These are phyloP conservation scores for Tephrocybe sp. DNA, from an alignment of 768 basidiomycete genomes.

Conservation along the genomic window DNA sequence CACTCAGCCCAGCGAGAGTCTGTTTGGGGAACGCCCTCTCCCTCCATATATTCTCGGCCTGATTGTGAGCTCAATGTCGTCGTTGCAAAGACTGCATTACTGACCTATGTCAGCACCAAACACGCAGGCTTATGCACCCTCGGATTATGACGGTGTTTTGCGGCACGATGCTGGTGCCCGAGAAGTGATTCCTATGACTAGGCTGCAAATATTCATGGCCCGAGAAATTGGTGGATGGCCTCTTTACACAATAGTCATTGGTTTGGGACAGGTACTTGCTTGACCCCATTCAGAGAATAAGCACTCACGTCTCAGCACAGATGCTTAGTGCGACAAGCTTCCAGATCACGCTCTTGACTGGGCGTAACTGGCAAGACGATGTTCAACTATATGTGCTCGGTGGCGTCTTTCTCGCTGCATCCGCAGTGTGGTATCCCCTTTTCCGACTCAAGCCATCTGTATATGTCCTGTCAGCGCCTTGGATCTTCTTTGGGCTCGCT, in stretches of 20 bases:
- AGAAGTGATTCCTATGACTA: constrained; percentile 77
- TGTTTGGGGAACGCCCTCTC: constrained; percentile 71
- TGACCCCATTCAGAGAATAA: background rate
- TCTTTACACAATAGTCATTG: constrained; percentile 87
- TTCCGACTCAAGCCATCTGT: constrained; percentile 89
- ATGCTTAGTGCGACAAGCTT: constrained; percentile 92
- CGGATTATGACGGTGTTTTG: constrained; percentile 43
- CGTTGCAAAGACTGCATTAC: background rate
- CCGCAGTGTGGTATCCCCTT: constrained; percentile 85
- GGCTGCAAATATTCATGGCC: constrained; percentile 81
- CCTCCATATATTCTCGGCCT: constrained; percentile 70
- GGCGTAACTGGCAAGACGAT: constrained; percentile 79
- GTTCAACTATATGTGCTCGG: constrained; percentile 90
- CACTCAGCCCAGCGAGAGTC: constrained; percentile 81
- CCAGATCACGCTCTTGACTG: constrained; percentile 89
- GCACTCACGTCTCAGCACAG: constrained; percentile 28
- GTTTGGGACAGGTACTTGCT: constrained; percentile 63
- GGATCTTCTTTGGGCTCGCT: constrained; percentile 88
- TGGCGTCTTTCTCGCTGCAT: constrained; percentile 81
- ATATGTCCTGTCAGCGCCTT: constrained; percentile 82
- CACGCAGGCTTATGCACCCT: constrained; percentile 44
- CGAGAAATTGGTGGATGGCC: constrained; percentile 86
- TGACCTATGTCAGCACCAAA: constrained; percentile 42
- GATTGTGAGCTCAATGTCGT: constrained; percentile 56
- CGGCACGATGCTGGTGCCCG: constrained; percentile 49